phyloP scores from a whole-genome alignment of 83 land plant species.

The Thuja plicata region DNA sequence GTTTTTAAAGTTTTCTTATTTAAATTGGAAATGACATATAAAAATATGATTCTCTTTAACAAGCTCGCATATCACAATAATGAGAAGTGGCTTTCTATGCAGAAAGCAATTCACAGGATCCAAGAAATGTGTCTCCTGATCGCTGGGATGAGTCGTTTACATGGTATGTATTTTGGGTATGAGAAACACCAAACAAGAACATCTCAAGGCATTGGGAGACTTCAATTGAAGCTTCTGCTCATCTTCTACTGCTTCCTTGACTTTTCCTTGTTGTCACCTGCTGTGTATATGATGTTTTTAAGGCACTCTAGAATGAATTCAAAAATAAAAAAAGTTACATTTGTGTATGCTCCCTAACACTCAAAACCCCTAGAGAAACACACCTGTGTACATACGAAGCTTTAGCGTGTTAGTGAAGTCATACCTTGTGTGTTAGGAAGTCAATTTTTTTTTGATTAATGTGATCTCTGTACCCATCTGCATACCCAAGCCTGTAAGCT shows the following conservation, averaged over 20 bases:
- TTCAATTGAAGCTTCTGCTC: not conserved
- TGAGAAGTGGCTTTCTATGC: not conserved
- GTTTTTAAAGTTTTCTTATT: not conserved
- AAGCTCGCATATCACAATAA: not conserved
- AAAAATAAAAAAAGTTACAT: too few relatives aligned
- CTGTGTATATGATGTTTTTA: not conserved
- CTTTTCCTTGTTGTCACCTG: not conserved
- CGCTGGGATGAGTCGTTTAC: not conserved
- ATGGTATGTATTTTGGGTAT: not conserved
- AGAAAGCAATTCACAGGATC: not conserved
- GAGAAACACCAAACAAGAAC: too few relatives aligned
- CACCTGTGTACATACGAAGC: too few relatives aligned
- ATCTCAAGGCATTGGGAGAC: not conserved
- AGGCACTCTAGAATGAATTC: not conserved
- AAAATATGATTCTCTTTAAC: not conserved
- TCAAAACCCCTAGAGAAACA: too few relatives aligned
- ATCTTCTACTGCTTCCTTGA: not conserved
- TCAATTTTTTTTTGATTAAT: too few relatives aligned
- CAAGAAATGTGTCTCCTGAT: not conserved
- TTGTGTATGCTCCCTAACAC: too few relatives aligned
- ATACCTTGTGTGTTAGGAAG: too few relatives aligned
- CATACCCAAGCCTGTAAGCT: too few relatives aligned
- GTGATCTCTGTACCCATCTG: too few relatives aligned
- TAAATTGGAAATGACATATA: not conserved
- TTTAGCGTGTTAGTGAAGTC: too few relatives aligned